Base-by-base conservation (phyloP, 345 rosid genomes). In the Gossypium australe region DNA sequence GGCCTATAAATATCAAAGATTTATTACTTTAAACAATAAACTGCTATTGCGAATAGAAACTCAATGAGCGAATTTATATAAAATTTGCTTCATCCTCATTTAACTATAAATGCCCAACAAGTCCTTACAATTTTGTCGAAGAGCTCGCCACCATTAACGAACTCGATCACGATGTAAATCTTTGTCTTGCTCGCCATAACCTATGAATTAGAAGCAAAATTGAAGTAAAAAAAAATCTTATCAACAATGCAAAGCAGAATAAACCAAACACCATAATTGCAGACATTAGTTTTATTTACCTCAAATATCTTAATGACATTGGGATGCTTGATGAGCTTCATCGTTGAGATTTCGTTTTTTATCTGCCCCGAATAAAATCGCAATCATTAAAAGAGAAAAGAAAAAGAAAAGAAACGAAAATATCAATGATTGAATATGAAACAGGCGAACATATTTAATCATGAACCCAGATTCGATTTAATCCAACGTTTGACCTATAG, bases 261-360 rank as follows among this genome's bases (percentile, higher is more conserved):
- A 75, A n/a, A 48, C 64, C 48, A 34, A 34, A 34, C 41, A 34
- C 41, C 20, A 75, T 24, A 22, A 47, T 14, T 7, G 7, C 2
- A 47, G 11, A 25, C 20, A 2, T 63, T 43, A 34, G 10, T 27
- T 27, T 2, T 3, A 34, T 12, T 71, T 81, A 94, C 98, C 96
- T 94, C 99, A 24, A 82, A 87, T 29, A 94, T 91, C 58, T 85
- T 84, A 75, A 92, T 82, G 49, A 94, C 97, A 75, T 94, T 91
- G 20, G 99, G 99, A 85, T 94, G 99, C 67, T 94, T 92, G 81
- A 94, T 86, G 64, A 92, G 86, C 90, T 94, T 94, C 99, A 92
- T 94, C 3, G 95, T 92, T 18, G 97, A 85, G 75, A 94, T 93
- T 76, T 94, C 99, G 78, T 92, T 85, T 79, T 94, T 89, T 47